Evolutionary conservation across 1,139 yeast species (phyloP).

Genomic region (Suhomyces coccinellae): DNA sequence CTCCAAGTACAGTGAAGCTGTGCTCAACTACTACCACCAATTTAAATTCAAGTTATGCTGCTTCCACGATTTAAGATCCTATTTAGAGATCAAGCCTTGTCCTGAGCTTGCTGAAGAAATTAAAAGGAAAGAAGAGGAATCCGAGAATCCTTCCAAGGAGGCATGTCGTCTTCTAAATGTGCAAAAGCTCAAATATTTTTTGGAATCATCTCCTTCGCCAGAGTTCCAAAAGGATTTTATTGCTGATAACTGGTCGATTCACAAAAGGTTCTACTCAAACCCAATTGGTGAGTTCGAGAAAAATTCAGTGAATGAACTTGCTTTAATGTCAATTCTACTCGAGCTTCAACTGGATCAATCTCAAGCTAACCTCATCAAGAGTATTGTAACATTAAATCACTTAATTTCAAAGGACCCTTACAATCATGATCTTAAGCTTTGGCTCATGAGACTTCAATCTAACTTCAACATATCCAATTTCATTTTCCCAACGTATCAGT

Average conservation of each 20-base stretch:
- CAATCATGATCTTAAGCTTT: slow-evolving; percentile 65
- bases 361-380: slow-evolving; percentile 24
- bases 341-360: slow-evolving; percentile 10
- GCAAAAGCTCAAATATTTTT: slow-evolving; percentile 42
- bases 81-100: slow-evolving; percentile 16
- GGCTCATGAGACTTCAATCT: slow-evolving; percentile 69
- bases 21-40: slow-evolving; percentile 42
- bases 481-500: slow-evolving; percentile 52
- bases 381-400: slow-evolving; percentile 46
- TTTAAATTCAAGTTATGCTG: slow-evolving; percentile 60
- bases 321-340: slow-evolving; percentile 47
- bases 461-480: slow-evolving; percentile 54
- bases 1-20: slow-evolving; percentile 22
- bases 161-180: slow-evolving; percentile 49
- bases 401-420: slow-evolving; percentile 53
- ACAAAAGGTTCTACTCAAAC: slow-evolving; percentile 25
- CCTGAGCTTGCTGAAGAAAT: background rate
- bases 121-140: slow-evolving; percentile 10
- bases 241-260: slow-evolving; percentile 34
- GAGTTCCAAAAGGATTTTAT: slow-evolving; percentile 20
- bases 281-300: slow-evolving; percentile 53
- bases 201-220: slow-evolving; percentile 17
- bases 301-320: slow-evolving; percentile 63
- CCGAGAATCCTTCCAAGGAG: slow-evolving; percentile 22
- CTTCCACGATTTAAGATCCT: slow-evolving; percentile 53